Evolutionary conservation across 345 rosid species (phyloP), one percentile per base, ranked within the genome.

Genomic region (Ricinus communis): DNA sequence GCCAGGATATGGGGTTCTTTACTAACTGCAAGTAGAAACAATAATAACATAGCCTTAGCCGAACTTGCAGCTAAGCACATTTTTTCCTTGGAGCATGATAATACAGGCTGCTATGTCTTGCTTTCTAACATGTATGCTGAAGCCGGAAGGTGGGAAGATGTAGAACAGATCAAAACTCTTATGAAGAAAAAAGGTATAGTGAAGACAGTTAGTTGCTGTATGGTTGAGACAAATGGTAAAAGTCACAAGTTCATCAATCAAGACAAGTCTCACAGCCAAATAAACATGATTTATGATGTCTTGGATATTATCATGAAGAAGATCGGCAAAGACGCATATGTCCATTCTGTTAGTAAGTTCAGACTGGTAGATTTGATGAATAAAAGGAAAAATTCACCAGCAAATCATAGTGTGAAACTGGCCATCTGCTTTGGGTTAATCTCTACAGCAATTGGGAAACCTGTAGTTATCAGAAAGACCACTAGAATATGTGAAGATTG

Each of bases 1-100:
- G 86, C 90, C 36, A 79, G 90, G 77, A 86, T 86, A 77, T 90
- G 97, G 95, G 95, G 95, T 68, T 89, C 98, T 25, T 72, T 90
- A 65, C 76, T 93, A 38, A 76, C 87, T 52, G 91, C 97, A 71
- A 84, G 93, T 68, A 85, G 88, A 76, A 87, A 85, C 68, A 78
- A 80, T 21, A 77, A 71, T 0, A 78, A 90, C 74, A 71, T 84
- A 60, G 81, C 43, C 36, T 68, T 84, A 58, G 96, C 94, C 41
- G 94, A 92, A 80, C 76, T 71, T 62, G 93, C 90, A 33, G 78
- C 73, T 21, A 81, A 75, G 61, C 77, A 77, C 36, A 67, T 85
- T 36, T 80, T 85, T 38, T 76, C 75, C 11, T 27, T 77, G 22
- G 81, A 85, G 31, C 92, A 87, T 43, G 89, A 87, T 62, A 93